Percentiles rank a stretch among this genome's conserved stretches.
Evolutionary conservation across 1,284 basidiomycete genomes (phyloP).

Genomic region (Peniophora sp.): DNA sequence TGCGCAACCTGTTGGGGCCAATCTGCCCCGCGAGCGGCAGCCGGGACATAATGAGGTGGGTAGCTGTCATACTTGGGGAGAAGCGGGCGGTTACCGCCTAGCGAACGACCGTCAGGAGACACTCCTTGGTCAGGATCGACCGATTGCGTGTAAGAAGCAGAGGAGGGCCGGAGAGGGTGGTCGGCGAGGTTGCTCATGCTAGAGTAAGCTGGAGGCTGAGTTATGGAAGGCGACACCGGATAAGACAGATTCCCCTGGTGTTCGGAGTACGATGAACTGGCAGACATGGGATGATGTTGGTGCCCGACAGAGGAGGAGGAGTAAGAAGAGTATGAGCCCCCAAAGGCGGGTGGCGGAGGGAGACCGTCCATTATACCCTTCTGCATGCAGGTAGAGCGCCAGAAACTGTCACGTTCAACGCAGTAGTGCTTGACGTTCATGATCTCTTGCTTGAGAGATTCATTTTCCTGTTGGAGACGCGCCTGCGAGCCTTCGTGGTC

Average conservation of each 20-base stretch:
- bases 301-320: slow-evolving; percentile 13
- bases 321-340: slow-evolving; percentile 1
- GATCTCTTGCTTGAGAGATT: slow-evolving; percentile 50
- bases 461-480: slow-evolving; percentile 57
- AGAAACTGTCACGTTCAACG: slow-evolving; percentile 34
- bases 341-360: slow-evolving; percentile 35
- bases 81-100: slow-evolving; percentile 14
- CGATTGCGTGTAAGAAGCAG: slow-evolving; percentile 7
- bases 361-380: slow-evolving; percentile 46
- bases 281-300: slow-evolving; percentile 16
- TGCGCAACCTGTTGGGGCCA: slow-evolving; percentile 43
- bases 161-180: not conserved
- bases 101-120: slow-evolving; percentile 26
- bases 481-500: slow-evolving; percentile 50
- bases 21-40: slow-evolving; percentile 39
- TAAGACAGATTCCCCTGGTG: slow-evolving; percentile 25
- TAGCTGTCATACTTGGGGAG: slow-evolving; percentile 47
- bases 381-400: slow-evolving; percentile 42
- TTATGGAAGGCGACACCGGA: slow-evolving; percentile 26
- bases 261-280: slow-evolving; percentile 12
- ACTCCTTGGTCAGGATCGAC: slow-evolving; percentile 31
- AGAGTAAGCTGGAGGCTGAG: slow-evolving; percentile 22
- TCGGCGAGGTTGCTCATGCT: not conserved
- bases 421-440: slow-evolving; percentile 68
- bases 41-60: slow-evolving; percentile 38